Base-by-base conservation (phyloP, 768 basidiomycete genomes). In the Chalciporus pseudorubinellus region DNA sequence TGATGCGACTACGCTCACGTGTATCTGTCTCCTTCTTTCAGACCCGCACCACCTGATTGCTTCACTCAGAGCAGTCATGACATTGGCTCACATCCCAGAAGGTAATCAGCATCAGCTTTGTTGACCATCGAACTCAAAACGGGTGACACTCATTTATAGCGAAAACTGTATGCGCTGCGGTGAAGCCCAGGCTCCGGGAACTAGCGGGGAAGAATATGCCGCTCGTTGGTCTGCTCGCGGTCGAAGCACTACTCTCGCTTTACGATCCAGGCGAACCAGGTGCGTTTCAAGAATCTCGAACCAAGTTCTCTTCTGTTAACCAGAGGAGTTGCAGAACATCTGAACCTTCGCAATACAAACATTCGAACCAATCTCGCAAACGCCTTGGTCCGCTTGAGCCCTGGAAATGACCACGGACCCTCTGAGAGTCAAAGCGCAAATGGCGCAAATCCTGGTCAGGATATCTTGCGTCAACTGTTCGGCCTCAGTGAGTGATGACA, bases 311-410 rank as follows among this genome's bases (percentile, higher is more conserved):
- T 2, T 28, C 22, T 31, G 19, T 39, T 22, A 3, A 34, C 36
- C 9, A 1, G 14, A 1, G 19, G 14, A 1, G 19, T 44, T 45
- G 21, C 10, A 64, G 63, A 26, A 0, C 50, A 29, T 44, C 26
- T 62, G 4, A 28, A 55, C 39, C 42, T 57, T 29, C 29, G 22
- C 13, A 16, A 58, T 40, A 8, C 46, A 6, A 28, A 13, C 4
- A 28, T 64, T 36, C 51, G 61, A 42, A 50, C 53, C 11, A 60
- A 64, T 45, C 47, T 64, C 9, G 63, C 58, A 4, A 22, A 52
- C 12, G 53, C 42, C 19, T 50, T 65, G 36, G 50, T 42, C 18
- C 51, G 38, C 39, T 38, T 56, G 31, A 52, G 24, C n/a, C 18
- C 42, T 19, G 22, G 31, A 9, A 21, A 42, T 0, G n/a, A 33